phyloP scores from a whole-genome alignment of 352 stramenopile genomes.

The Phytophthora tubulina region DNA sequence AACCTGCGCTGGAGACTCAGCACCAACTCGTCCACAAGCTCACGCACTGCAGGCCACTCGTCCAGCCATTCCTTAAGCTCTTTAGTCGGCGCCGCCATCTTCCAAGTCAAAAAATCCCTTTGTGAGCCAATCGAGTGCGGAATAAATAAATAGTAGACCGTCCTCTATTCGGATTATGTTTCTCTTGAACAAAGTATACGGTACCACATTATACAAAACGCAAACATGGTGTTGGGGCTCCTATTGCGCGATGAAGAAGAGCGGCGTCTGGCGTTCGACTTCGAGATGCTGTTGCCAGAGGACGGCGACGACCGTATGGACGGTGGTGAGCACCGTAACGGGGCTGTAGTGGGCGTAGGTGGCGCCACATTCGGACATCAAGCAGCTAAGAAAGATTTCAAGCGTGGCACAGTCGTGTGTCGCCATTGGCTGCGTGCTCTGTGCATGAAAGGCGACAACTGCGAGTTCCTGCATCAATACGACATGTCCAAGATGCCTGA shows the following conservation, averaged over 20 bases:
- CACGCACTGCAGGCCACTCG: constrained; percentile 79
- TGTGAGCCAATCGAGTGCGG: constrained; percentile 9
- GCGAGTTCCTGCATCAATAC: constrained; percentile 97
- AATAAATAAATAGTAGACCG: constrained; percentile 9
- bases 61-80: constrained; percentile 79
- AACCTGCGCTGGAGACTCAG: constrained; percentile 84
- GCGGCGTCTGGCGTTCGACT: constrained; percentile 83
- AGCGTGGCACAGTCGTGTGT: constrained; percentile 96
- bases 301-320: constrained; percentile 70
- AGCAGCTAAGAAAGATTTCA: constrained; percentile 86
- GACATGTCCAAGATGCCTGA: constrained; percentile 98
- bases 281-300: constrained; percentile 79
- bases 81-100: constrained; percentile 32
- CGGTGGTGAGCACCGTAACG: constrained; percentile 38
- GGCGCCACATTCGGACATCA: constrained; percentile 48
- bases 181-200: not conserved
- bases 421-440: constrained; percentile 97
- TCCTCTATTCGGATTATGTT: not conserved
- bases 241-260: constrained; percentile 86
- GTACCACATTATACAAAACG: not conserved
- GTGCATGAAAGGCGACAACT: constrained; percentile 98
- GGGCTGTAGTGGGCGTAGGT: constrained; percentile 51
- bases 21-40: constrained; percentile 76
- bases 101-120: not conserved
- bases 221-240: constrained; percentile 77